phyloP scores from a whole-genome alignment of 1,284 basidiomycete genomes.

The Apiotrichum veenhuisii region DNA sequence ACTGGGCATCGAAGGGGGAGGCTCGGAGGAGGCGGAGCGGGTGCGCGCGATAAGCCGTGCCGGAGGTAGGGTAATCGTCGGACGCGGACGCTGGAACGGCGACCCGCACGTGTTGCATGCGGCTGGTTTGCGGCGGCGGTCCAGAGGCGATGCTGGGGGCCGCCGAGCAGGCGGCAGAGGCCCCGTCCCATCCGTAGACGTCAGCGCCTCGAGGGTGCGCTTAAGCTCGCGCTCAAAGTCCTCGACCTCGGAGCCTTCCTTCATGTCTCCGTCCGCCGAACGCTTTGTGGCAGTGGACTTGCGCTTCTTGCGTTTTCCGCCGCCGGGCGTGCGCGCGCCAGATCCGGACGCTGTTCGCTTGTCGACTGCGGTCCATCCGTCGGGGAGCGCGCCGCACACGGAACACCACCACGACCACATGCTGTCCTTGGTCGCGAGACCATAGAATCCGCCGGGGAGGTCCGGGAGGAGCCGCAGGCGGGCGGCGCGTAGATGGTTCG shows the following conservation, averaged over 20 bases:
- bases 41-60: conserved; percentile 16
- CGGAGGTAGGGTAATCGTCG: conserved; percentile 8
- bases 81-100: conserved; percentile 9
- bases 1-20: not conserved
- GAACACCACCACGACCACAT: conserved; percentile 29
- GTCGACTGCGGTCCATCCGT: conserved; percentile 11
- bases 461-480: conserved; percentile 15
- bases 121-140: conserved; percentile 1
- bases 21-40: not conserved
- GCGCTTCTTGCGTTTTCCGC: not conserved
- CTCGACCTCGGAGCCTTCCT: not conserved
- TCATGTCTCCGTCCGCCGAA: not conserved
- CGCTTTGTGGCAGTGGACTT: no score
- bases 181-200: not conserved
- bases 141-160: not conserved
- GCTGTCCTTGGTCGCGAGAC: not conserved
- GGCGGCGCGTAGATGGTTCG: conserved; percentile 15
- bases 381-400: conserved; percentile 24
- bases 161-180: not conserved
- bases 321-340: not conserved
- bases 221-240: conserved; percentile 1
- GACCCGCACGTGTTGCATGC: conserved; percentile 10
- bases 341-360: not conserved
- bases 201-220: conserved; percentile 3
- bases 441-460: conserved; percentile 4